Evolutionary conservation across 1,139 yeast species (phyloP), one percentile per base, ranked within the genome.

Genomic region (Lodderomyces margitis): DNA sequence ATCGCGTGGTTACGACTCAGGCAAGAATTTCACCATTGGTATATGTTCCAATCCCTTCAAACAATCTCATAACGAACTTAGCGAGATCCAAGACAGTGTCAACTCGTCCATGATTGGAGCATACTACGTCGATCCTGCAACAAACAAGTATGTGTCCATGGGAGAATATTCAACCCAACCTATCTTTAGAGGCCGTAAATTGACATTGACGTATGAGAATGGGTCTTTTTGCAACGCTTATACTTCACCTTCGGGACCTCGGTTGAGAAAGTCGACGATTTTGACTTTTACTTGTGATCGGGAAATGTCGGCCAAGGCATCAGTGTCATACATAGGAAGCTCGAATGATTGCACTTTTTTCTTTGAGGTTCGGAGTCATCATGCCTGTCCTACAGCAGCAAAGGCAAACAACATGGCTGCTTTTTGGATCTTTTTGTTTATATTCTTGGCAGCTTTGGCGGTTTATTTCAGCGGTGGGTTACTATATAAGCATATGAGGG

Each of bases 301-400:
- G 45, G 92, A 85, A 43, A 76, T 86, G 58, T 62, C 76, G 55
- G 66, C 79, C 11, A 80, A 78, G 51, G 95, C 94, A 0, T 69
- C 78, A 34, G 69, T 88, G 1, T 75, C 87, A 7, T 88, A 75
- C 56, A 74, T 89, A 25, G 94, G 95, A 1, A 79, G 80, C 12
- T 59, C 78, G 31, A 78, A 87, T 59, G 86, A 87, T 46, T 89
- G 97, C 61, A 78, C 85, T 30, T 89, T 85, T 61, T 78, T 84
- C 55, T 89, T 89, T 59, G 96, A 89, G 58, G 88, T 87, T 21
- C 68, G 89, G 50, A 86, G 96, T 4, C 82, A 87, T 39, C 87
- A 84, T 59, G 96, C 96, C 0, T 89, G 97, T 61, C 89, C 96
- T 0, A 83, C 91, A 0, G 82, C 87, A 9, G 80, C 83, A 44